phyloP scores from a whole-genome alignment of 1,139 yeast genomes.

The Yamadazyma friedrichii region DNA sequence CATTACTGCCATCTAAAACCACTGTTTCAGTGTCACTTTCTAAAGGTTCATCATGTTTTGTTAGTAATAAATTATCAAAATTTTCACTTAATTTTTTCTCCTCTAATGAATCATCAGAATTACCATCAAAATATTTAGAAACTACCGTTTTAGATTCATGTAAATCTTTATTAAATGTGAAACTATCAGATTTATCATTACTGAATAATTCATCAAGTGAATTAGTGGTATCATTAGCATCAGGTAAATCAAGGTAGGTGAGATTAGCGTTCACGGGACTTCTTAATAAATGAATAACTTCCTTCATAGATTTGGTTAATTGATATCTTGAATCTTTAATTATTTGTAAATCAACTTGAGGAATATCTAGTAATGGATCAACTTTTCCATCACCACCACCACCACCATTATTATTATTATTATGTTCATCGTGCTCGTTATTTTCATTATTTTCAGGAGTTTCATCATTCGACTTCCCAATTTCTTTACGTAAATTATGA shows the following conservation, averaged over 20 bases:
- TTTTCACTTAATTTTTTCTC: conserved; percentile 2
- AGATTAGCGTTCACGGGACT: conserved; percentile 26
- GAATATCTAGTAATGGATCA: conserved; percentile 19
- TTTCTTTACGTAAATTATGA: conserved; percentile 6
- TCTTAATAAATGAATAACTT: conserved; percentile 39
- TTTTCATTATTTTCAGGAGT: not conserved
- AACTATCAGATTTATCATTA: conserved; percentile 13
- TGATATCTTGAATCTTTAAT: conserved; percentile 41
- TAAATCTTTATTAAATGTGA: conserved; percentile 12
- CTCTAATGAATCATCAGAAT: too few relatives aligned
- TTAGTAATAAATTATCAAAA: not conserved
- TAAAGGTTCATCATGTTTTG: not conserved
- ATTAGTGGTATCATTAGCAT: conserved; percentile 13
- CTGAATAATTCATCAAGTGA: conserved; percentile 21
- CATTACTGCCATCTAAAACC: conserved; percentile 20
- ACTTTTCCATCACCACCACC: not conserved
- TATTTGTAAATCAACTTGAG: conserved; percentile 40
- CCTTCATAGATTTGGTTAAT: conserved; percentile 42
- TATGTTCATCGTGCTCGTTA: not conserved
- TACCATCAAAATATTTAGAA: conserved; percentile 9
- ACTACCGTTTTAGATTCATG: conserved; percentile 5
- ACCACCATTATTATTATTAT: not conserved
- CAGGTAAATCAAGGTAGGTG: conserved; percentile 16
- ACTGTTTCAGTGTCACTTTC: conserved; percentile 30
- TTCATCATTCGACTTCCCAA: not conserved